Evolutionary conservation across 805 yeast genomes (phyloP).

Genomic region (Cyberlindnera nakhonratchasimensis): DNA sequence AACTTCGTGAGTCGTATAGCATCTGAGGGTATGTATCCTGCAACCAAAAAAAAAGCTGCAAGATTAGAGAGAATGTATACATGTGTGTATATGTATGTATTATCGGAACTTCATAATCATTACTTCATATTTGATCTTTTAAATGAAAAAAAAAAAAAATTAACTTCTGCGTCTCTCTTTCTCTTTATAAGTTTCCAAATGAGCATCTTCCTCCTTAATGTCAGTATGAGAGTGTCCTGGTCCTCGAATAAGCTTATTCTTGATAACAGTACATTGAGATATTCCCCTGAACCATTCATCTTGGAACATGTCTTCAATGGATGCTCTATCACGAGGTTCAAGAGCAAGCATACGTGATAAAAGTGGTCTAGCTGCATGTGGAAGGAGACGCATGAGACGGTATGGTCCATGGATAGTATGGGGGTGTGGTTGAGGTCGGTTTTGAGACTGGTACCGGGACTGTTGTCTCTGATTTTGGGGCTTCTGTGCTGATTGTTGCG

Average conservation of each 20-base stretch:
- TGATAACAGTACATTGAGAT: constrained; percentile 51
- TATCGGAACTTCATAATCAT: neutral
- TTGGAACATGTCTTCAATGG: constrained; percentile 57
- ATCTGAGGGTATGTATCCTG: too few species aligned
- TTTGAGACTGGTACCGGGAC: neutral
- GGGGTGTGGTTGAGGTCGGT: neutral
- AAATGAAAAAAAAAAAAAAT: neutral
- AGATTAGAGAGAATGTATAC: too few species aligned
- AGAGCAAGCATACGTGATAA: constrained; percentile 61
- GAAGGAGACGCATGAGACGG: constrained; percentile 72
- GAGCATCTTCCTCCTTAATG: constrained; percentile 45
- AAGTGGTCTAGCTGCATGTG: constrained; percentile 80
- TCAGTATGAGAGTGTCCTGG: constrained; percentile 50
- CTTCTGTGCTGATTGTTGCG: neutral
- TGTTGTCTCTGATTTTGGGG: neutral
- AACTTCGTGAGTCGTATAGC: neutral
- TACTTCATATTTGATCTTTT: neutral
- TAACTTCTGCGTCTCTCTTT: constrained; percentile 4
- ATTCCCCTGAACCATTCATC: constrained; percentile 74
- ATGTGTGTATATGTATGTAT: neutral
- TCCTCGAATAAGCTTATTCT: constrained; percentile 39
- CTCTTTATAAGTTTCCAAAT: constrained; percentile 39
- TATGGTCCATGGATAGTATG: constrained; percentile 67
- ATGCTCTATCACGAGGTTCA: constrained; percentile 60
- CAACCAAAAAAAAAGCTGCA: neutral